Conservation (phyloP, 2,329 filamentous ascomycete species). For the Exserohilum turcica region DNA sequence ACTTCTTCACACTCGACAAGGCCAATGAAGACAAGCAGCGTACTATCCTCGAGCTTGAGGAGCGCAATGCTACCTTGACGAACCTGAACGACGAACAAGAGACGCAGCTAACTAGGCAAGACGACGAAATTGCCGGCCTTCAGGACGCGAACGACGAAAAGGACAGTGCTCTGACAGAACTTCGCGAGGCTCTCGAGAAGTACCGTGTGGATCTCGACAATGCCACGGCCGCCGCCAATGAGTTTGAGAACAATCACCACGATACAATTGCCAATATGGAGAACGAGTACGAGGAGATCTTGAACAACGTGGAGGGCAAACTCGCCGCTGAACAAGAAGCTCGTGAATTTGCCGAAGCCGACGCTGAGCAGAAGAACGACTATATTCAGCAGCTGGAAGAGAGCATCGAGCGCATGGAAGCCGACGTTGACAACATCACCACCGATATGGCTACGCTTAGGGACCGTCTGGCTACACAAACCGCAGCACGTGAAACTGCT, state of each 20-base stretch:
- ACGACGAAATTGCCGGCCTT: conserved; percentile 36
- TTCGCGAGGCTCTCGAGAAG: conserved; percentile 47
- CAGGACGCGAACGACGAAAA: conserved; percentile 40
- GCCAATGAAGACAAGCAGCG: conserved; percentile 46
- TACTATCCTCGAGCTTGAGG: conserved; percentile 47
- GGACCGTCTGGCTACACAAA: conserved; percentile 43
- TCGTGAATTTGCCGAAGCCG: conserved; percentile 47
- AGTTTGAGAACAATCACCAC: conserved; percentile 49
- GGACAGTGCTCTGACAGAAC: conserved; percentile 42
- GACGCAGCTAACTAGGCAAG: conserved; percentile 38
- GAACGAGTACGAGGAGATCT: conserved; percentile 43
- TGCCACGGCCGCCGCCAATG: conserved; percentile 45
- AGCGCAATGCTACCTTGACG: conserved; percentile 32
- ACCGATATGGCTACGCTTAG: conserved; percentile 42
- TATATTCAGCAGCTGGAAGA: conserved; percentile 49
- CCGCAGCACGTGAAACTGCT: conserved; percentile 35
- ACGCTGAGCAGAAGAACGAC: conserved; percentile 46
- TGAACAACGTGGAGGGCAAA: conserved; percentile 46
- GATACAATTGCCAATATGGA: conserved; percentile 47
- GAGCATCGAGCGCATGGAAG: conserved; percentile 45
- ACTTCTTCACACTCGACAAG: conserved; percentile 45
- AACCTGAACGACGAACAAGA: conserved; percentile 43
- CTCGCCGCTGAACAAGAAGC: conserved; percentile 46
- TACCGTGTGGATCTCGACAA: conserved; percentile 49
- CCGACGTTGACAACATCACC: conserved; percentile 42